These are phyloP conservation scores for Colletotrichum agaves DNA, from an alignment of 2,329 filamentous ascomycete species.

Conservation along the genomic window DNA sequence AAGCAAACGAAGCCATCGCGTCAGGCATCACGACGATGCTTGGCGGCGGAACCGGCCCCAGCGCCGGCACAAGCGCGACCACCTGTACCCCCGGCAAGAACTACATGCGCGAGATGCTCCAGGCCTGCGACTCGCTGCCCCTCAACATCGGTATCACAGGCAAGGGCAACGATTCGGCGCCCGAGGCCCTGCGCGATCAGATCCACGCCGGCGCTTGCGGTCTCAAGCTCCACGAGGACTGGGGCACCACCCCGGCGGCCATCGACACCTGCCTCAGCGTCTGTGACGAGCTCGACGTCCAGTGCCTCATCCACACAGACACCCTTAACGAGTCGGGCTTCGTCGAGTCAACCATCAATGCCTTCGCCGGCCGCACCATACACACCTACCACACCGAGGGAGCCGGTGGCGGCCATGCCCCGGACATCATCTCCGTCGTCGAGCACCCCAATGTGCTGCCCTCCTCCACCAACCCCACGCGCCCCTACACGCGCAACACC, in stretches of 20 bases:
- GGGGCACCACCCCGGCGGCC: slow-evolving; percentile 89
- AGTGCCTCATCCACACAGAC: slow-evolving; percentile 95
- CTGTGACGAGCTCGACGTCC: slow-evolving; percentile 91
- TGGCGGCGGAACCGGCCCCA: slow-evolving; percentile 90
- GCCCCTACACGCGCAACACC: slow-evolving; percentile 91
- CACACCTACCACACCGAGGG: slow-evolving; percentile 98
- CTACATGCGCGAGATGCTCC: slow-evolving; percentile 89
- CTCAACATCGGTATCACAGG: slow-evolving; percentile 92
- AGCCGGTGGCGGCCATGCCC: slow-evolving; percentile 92
- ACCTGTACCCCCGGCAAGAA: slow-evolving; percentile 90
- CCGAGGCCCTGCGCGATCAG: slow-evolving; percentile 79
- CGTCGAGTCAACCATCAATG: slow-evolving; percentile 88
- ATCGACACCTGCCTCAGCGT: slow-evolving; percentile 89
- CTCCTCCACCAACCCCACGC: slow-evolving; percentile 90
- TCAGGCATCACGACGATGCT: slow-evolving; percentile 91
- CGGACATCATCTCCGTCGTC: slow-evolving; percentile 94
- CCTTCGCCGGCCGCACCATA: slow-evolving; percentile 87
- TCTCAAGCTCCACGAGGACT: slow-evolving; percentile 95
- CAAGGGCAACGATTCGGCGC: slow-evolving; percentile 88
- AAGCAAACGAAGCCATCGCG: slow-evolving; percentile 83
- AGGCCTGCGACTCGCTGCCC: slow-evolving; percentile 83
- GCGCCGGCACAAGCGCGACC: slow-evolving; percentile 88
- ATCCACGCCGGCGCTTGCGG: slow-evolving; percentile 86
- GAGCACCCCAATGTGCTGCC: slow-evolving; percentile 90
- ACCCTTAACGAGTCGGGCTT: slow-evolving; percentile 98